phyloP scores from a whole-genome alignment of 2,329 filamentous ascomycete genomes.

The Cercospora berteroae region DNA sequence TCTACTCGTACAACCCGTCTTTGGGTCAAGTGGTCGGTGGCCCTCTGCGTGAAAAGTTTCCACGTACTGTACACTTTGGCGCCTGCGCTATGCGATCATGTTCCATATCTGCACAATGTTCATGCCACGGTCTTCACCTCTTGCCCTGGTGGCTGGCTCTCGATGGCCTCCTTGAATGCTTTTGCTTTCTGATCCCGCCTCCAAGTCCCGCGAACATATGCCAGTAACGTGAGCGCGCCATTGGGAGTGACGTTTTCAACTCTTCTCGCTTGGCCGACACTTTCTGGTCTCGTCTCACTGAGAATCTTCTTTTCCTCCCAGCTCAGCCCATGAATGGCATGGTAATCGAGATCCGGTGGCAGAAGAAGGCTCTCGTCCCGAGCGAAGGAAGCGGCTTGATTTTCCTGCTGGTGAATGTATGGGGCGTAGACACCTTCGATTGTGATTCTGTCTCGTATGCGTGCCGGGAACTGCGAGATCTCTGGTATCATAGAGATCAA shows the following conservation, averaged over 20 bases:
- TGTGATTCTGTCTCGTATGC: constrained; percentile 66
- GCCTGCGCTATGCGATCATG: background rate
- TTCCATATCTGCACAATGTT: background rate
- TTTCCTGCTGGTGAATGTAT: constrained; percentile 72
- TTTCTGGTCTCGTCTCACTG: constrained; percentile 71
- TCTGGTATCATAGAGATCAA: constrained; percentile 59
- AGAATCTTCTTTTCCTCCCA: constrained; percentile 74
- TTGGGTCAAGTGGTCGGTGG: background rate
- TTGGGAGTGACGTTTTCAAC: constrained; percentile 71
- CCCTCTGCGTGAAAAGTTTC: background rate
- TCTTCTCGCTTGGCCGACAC: constrained; percentile 79
- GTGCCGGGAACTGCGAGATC: constrained; percentile 54
- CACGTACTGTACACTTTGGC: background rate
- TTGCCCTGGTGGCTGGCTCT: constrained; percentile 25
- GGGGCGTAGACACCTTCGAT: constrained; percentile 86
- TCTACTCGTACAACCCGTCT: background rate
- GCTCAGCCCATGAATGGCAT: constrained; percentile 68
- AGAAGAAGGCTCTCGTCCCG: constrained; percentile 74
- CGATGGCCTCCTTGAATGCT: constrained; percentile 33
- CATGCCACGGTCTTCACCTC: constrained; percentile 31
- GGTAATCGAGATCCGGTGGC: constrained; percentile 74
- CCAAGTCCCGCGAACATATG: constrained; percentile 55
- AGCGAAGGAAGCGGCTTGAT: constrained; percentile 64
- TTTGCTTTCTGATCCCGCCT: constrained; percentile 35
- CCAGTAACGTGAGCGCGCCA: constrained; percentile 57